Evolutionary conservation across 176 grass and related monocot genomes (phyloP).

Genomic region (Carex myosuroides): DNA sequence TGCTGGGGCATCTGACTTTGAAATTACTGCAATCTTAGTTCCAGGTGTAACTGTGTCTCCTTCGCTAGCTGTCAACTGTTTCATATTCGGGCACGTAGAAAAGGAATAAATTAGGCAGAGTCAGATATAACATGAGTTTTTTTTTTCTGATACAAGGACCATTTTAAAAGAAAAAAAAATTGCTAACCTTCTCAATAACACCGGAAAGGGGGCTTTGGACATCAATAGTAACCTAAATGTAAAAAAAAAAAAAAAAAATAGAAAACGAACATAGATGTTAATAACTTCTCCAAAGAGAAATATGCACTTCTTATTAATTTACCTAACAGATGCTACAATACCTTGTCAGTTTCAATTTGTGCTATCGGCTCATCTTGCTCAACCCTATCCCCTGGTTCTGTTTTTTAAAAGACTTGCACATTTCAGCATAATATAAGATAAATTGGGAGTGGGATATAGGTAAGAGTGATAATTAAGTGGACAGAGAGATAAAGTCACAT

Average conservation of each 20-base stretch:
- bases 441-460: background rate
- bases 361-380: slow-evolving; percentile 88
- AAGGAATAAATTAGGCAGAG: slow-evolving; percentile 8
- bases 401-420: slow-evolving; percentile 4
- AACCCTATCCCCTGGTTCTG: slow-evolving; percentile 87
- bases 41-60: slow-evolving; percentile 95
- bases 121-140: background rate
- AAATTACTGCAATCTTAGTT: slow-evolving; percentile 90
- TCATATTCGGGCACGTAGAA: slow-evolving; percentile 13
- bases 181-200: slow-evolving; percentile 74
- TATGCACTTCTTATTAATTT: background rate
- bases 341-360: slow-evolving; percentile 98
- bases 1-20: slow-evolving; percentile 60
- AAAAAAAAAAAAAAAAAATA: background rate
- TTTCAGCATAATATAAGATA: background rate
- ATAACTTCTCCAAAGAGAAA: background rate
- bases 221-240: slow-evolving; percentile 86
- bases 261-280: background rate
- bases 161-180: background rate
- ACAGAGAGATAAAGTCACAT: background rate
- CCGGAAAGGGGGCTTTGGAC: slow-evolving; percentile 77
- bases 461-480: background rate
- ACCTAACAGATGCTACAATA: slow-evolving; percentile 12
- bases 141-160: background rate
- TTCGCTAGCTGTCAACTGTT: slow-evolving; percentile 70